Evolutionary conservation across 148 eudicot genomes (phyloP), one percentile per base, ranked within the genome.

Genomic region (Chenopodium berlandieri): DNA sequence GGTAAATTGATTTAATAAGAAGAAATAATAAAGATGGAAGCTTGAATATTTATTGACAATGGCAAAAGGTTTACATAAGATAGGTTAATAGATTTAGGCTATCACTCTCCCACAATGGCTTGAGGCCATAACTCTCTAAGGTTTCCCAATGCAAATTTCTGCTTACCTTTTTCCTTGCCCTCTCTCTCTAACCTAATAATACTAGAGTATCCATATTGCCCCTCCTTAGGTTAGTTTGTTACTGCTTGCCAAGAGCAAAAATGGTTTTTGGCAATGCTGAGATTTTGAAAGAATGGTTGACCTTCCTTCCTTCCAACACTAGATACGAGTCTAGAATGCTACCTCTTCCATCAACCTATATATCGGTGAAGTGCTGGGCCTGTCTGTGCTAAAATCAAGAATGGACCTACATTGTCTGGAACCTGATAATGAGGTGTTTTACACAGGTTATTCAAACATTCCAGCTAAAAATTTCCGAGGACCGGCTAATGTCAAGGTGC

Each of bases 401-500:
- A 27, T 73, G 19, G 32, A 11, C 4, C 19, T 2, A 48, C 34
- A n/a, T 47, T 14, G 13, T 73, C 32, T 47, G 60, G 8, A 23
- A 14, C 60, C 82, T 88, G 67, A 88, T 63, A 52, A 66, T 34
- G 63, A 69, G 71, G 60, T 76, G 67, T 62, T 75, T 58, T 44
- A 56, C 81, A 85, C 90, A 95, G 99, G 91, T 95, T 70, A 94
- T 95, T 73, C 92, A 93, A 77, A 92, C 92, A 16, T 95, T 95
- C 76, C 84, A 92, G 71, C 81, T 95, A 74, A 88, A 90, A 58
- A 89, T 95, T 73, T 91, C 89, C 44, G 97, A 95, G 88, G 91
- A 91, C 76, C 91, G 86, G 78, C 86, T 95, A 12, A 93, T 95
- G 99, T 93, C 97, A 71, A 93, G 99, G 82, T 95, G 99, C 90